Evolutionary conservation across 2,329 filamentous ascomycete species (phyloP), one percentile per base, ranked within the genome.

Genomic region (Colletotrichum sp.): DNA sequence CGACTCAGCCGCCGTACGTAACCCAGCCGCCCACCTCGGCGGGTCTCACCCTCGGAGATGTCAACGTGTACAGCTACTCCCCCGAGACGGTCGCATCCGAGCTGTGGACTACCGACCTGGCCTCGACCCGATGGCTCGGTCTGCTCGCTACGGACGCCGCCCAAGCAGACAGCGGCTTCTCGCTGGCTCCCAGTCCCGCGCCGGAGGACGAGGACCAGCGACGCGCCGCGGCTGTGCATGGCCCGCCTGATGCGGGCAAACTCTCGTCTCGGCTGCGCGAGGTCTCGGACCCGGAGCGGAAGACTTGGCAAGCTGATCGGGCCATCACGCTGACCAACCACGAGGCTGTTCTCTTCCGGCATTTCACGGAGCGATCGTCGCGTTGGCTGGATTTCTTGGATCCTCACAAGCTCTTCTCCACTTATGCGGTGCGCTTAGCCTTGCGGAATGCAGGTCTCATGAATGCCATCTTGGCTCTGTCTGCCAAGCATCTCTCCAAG

Each of bases 391-490:
- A 85, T 66, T 74, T 84, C 8, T 82, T 84, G 32, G 83, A 85
- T 60, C 82, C 81, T 2, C 71, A 76, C n/a, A 80, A 79, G 61
- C 79, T 80, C 66, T 85, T 84, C 70, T 81, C 81, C 3, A 82
- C 78, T 4, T 80, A 83, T 66, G 82, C 83, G n/a, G 81, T 80
- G 6, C 78, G 82, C 27, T 75, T 84, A 36, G 83, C 83, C 71
- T 81, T 91, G 72, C 85, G 87, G 32, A 92, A 92, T 77, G 83
- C 87, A 30, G 91, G 91, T 1, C 79, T 92, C 5, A 86, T 92
- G 83, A 91, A 90, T 77, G 89, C 90, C 18, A 85, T 92, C 8
- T 83, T 92, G 6, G 91, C 90, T 2, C 83, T 92, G 4, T 88
- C 89, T 10, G 87, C 88, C n/a, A 84, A 89, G 15, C 88, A 91